A percentile compares a stretch with the other conserved stretches of the same genome.
phyloP scores from a whole-genome alignment of 352 stramenopile genomes.

The Pythium aphanidermatum region DNA sequence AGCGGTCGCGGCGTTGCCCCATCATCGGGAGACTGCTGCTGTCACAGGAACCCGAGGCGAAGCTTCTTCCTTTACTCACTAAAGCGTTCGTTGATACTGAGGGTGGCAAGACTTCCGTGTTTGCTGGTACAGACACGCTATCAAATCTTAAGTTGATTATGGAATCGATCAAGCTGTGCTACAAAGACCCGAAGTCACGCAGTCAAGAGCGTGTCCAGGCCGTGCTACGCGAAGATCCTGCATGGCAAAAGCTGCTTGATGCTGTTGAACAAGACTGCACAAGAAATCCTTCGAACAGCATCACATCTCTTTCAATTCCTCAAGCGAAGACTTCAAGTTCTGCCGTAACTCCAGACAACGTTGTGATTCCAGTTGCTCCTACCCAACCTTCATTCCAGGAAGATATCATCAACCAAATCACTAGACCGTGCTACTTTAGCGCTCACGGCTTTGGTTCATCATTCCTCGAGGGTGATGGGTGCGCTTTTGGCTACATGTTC shows the following conservation, averaged over 20 bases:
- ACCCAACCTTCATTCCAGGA: slow-evolving; percentile 76
- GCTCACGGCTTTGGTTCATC: slow-evolving; percentile 82
- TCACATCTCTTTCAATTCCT: slow-evolving; percentile 38
- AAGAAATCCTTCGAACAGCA: slow-evolving; percentile 46
- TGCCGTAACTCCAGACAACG: neutral
- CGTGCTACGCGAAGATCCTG: slow-evolving; percentile 36
- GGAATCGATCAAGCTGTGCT: slow-evolving; percentile 71
- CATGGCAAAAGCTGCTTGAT: slow-evolving; percentile 51
- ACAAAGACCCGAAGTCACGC: slow-evolving; percentile 62
- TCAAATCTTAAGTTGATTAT: slow-evolving; percentile 81
- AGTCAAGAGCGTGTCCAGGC: slow-evolving; percentile 66
- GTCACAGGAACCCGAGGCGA: slow-evolving; percentile 41
- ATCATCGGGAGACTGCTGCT: slow-evolving; percentile 67
- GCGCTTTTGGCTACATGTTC: slow-evolving; percentile 80
- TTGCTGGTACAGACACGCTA: slow-evolving; percentile 58
- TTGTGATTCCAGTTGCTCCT: slow-evolving; percentile 12
- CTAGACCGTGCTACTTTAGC: slow-evolving; percentile 75
- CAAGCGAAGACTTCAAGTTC: no score
- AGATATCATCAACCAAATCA: slow-evolving; percentile 86
- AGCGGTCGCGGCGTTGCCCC: slow-evolving; percentile 72
- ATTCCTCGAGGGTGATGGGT: slow-evolving; percentile 77
- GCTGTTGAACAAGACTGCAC: slow-evolving; percentile 41
- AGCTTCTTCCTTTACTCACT: slow-evolving; percentile 53
- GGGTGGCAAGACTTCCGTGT: slow-evolving; percentile 22
- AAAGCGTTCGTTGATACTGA: slow-evolving; percentile 49